Evolutionary conservation across 176 grass and related monocot genomes (phyloP).

Genomic region (Ensete ventricosum): DNA sequence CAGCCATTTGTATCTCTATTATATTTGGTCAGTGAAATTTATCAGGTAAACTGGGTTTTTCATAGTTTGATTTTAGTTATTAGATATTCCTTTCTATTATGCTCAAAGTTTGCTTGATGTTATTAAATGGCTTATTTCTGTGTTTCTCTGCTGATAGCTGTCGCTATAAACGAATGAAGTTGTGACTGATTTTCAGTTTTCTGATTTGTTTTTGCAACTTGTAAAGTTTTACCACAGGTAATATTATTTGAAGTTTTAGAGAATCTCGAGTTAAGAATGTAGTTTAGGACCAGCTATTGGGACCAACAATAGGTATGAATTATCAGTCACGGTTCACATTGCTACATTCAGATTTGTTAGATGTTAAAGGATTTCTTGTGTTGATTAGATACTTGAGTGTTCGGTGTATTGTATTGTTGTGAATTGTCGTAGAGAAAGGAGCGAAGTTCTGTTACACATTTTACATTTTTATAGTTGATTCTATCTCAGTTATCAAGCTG

Average conservation of each 20-base stretch:
- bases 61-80: background rate
- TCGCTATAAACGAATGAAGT: too few species aligned
- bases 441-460: background rate
- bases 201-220: background rate
- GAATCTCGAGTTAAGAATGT: background rate
- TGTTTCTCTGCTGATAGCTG: background rate
- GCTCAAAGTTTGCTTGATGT: background rate
- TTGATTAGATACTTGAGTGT: background rate
- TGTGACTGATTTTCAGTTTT: too few species aligned
- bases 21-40: constrained; percentile 81
- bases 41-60: constrained; percentile 43
- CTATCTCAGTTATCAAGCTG: background rate
- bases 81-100: background rate
- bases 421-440: too few species aligned
- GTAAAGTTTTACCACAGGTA: background rate
- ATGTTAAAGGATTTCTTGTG: background rate
- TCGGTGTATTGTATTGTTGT: too few species aligned
- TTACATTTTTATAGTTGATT: background rate
- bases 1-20: constrained; percentile 82
- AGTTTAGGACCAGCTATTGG: background rate
- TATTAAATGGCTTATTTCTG: background rate
- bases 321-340: background rate
- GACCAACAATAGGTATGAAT: background rate
- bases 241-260: background rate
- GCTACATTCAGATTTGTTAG: background rate